phyloP scores from a whole-genome alignment of 2,329 filamentous ascomycete species.

The Colletotrichum abscissum region DNA sequence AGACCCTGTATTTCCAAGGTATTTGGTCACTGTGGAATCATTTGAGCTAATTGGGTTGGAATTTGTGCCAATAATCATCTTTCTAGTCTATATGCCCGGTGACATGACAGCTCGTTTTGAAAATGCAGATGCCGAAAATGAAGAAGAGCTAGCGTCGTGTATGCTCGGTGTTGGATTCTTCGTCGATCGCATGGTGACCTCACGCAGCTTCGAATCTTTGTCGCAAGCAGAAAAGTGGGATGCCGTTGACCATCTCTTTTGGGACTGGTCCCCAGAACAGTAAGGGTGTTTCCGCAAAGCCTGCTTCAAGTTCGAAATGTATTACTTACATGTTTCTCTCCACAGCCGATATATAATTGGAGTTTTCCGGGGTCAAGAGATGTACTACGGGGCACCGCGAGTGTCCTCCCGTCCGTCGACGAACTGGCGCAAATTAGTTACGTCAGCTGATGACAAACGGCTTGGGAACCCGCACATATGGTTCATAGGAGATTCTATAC shows the following conservation, averaged over 20 bases:
- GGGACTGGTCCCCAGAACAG: too few species aligned
- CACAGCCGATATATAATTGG: neutral
- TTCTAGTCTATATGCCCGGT: neutral
- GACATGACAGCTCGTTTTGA: neutral
- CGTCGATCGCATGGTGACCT: neutral
- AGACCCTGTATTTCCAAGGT: neutral
- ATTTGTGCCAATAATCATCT: neutral
- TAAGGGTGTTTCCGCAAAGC: too few species aligned
- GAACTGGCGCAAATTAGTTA: neutral
- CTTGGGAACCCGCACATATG: neutral
- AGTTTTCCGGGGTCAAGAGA: neutral
- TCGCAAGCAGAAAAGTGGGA: too few species aligned
- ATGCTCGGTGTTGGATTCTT: neutral
- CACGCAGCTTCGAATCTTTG: neutral
- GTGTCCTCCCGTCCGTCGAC: neutral
- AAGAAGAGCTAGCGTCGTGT: neutral
- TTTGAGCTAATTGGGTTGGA: too few species aligned
- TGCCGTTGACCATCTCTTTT: too few species aligned
- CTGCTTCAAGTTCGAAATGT: neutral
- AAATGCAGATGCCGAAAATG: neutral
- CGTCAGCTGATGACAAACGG: neutral
- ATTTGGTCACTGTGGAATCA: neutral
- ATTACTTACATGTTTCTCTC: neutral
- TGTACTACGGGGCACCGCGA: neutral
- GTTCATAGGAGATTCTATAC: neutral